Evolutionary conservation across 163 green algal species (phyloP).

Genomic region (Chloromonas sp.): DNA sequence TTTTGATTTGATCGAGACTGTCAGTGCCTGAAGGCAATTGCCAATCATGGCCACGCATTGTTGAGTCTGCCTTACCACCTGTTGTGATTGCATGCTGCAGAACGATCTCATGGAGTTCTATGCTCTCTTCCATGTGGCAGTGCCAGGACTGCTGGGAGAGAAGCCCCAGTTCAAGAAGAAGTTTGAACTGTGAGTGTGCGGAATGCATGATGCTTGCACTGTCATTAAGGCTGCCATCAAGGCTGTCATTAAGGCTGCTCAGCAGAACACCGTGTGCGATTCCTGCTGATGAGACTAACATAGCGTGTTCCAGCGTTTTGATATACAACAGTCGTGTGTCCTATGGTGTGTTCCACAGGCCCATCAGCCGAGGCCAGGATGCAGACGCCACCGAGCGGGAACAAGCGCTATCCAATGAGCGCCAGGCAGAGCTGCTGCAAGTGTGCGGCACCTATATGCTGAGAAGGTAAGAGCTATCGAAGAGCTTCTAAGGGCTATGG

Average conservation of each 20-base stretch:
- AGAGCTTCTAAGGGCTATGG: too few relatives aligned
- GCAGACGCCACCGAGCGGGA: conserved; percentile 65
- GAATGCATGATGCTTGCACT: neutral
- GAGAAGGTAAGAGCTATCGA: conserved; percentile 25
- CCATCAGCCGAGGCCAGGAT: conserved; percentile 55
- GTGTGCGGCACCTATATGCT: conserved; percentile 95
- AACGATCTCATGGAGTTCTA: conserved; percentile 88
- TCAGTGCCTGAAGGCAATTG: too few relatives aligned
- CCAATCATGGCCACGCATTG: too few relatives aligned
- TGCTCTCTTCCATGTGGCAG: conserved; percentile 76
- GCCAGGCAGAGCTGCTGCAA: conserved; percentile 66
- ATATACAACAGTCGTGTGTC: too few relatives aligned
- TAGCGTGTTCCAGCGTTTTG: too few relatives aligned
- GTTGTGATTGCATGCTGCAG: conserved; percentile 51
- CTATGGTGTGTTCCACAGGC: neutral
- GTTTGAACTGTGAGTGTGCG: conserved; percentile 57
- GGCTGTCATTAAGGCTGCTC: too few relatives aligned
- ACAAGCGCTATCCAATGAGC: conserved; percentile 42
- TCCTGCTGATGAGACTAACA: too few relatives aligned
- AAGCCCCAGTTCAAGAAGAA: conserved; percentile 55
- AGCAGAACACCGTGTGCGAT: neutral
- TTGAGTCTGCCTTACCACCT: neutral
- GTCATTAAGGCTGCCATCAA: too few relatives aligned
- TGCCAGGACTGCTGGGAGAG: conserved; percentile 82
- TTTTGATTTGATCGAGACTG: too few relatives aligned